These are phyloP conservation scores for Pyrenopolyporus hunteri DNA, from an alignment of 495 filamentous ascomycete genomes.

Conservation along the genomic window DNA sequence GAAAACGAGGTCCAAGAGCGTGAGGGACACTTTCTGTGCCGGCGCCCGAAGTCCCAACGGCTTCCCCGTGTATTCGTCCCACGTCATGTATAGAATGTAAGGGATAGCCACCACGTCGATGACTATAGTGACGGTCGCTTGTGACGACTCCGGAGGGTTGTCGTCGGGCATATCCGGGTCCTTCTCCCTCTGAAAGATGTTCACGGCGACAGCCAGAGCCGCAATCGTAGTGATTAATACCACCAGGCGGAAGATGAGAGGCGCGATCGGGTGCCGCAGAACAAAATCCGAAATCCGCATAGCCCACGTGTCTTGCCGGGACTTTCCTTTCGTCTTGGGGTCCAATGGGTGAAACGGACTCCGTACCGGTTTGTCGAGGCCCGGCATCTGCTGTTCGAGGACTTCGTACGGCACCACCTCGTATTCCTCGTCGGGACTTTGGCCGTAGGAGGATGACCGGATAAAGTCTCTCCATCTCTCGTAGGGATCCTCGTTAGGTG, in stretches of 20 bases:
- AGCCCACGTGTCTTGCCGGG: constrained; percentile 49
- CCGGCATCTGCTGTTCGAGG: constrained; percentile 56
- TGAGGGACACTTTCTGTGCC: constrained; percentile 81
- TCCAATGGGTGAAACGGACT: constrained; percentile 62
- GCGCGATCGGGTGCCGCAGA: constrained; percentile 82
- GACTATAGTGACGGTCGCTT: constrained; percentile 86
- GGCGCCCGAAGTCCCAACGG: constrained; percentile 85
- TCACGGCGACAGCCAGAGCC: constrained; percentile 79
- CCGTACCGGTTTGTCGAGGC: constrained; percentile 49
- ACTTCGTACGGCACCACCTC: constrained; percentile 51
- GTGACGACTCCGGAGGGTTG: constrained; percentile 64
- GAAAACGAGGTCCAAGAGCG: constrained; percentile 92
- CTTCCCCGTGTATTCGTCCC: constrained; percentile 94
- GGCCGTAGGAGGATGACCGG: constrained; percentile 58
- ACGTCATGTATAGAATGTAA: constrained; percentile 92
- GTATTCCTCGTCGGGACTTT: constrained; percentile 50
- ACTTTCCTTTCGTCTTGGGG: constrained; percentile 43
- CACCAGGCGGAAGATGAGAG: constrained; percentile 78
- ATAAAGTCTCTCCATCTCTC: constrained; percentile 58
- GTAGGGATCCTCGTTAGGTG: constrained; percentile 40
- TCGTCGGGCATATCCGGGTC: constrained; percentile 42
- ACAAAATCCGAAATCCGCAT: constrained; percentile 59
- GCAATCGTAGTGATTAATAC: constrained; percentile 82
- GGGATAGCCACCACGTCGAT: constrained; percentile 88
- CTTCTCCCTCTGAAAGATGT: constrained; percentile 68